Conservation (phyloP, 257 asterid species). For the Haberlea rhodopensis region DNA sequence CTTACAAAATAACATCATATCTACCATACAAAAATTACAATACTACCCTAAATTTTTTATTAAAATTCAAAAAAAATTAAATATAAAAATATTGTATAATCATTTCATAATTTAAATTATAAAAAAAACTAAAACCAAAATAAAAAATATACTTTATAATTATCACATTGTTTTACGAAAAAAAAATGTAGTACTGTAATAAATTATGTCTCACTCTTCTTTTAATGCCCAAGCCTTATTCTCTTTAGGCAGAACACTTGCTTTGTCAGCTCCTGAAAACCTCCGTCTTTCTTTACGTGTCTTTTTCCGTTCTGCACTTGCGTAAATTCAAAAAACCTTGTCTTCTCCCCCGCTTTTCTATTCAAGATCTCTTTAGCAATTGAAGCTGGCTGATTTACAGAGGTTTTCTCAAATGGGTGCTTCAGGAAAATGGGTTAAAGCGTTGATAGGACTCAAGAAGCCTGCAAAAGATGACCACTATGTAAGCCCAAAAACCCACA, state of each 20-base stretch:
- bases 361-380: neutral
- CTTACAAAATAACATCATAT: no score
- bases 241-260: no score
- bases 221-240: neutral
- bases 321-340: neutral
- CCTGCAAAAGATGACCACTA: conserved; percentile 59
- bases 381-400: conserved; percentile 20
- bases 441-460: conserved; percentile 73
- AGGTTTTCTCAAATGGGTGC: conserved; percentile 56
- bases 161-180: no score
- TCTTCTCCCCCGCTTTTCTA: neutral
- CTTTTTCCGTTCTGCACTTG: neutral
- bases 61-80: no score
- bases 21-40: no score
- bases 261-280: neutral
- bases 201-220: neutral
- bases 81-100: no score
- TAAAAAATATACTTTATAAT: no score
- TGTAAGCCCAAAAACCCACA: conserved; percentile 43
- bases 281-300: neutral
- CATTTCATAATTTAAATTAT: no score
- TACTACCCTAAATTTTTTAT: no score
- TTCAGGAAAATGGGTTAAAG: conserved; percentile 89
- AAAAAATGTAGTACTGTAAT: no score
- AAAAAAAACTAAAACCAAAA: no score